Conservation (phyloP, 495 filamentous ascomycete genomes). For the Physcia stellaris region DNA sequence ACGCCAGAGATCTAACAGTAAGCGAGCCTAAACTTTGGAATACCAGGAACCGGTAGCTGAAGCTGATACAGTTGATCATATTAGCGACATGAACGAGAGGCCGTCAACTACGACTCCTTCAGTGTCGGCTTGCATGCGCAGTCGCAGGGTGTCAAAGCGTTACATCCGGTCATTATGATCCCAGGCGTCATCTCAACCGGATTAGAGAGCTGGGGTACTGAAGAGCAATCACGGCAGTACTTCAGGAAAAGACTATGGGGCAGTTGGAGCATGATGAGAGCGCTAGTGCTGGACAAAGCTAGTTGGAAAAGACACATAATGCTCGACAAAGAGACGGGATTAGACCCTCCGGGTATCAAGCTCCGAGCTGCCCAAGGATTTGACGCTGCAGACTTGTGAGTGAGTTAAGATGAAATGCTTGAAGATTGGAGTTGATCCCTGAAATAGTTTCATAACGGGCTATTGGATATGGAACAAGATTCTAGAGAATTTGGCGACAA, state of each 20-base stretch:
- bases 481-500: conserved; percentile 83
- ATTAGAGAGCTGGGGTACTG: conserved; percentile 90
- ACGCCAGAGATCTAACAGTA: conserved; percentile 75
- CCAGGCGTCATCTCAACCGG: conserved; percentile 96
- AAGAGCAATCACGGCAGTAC: conserved; percentile 65
- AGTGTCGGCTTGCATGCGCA: conserved; percentile 70
- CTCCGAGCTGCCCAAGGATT: conserved; percentile 91
- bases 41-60: conserved; percentile 8
- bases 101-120: conserved; percentile 86
- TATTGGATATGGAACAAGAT: conserved; percentile 99
- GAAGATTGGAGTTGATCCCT: not conserved
- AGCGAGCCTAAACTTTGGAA: conserved; percentile 6
- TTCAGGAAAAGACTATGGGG: conserved; percentile 93
- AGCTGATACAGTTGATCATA: conserved; percentile 20
- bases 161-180: conserved; percentile 90
- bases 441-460: conserved; percentile 37
- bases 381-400: conserved; percentile 95
- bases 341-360: conserved; percentile 89
- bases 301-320: conserved; percentile 94
- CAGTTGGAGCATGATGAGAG: conserved; percentile 96
- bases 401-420: conserved; percentile 30
- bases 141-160: conserved; percentile 66
- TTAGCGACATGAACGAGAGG: conserved; percentile 71
- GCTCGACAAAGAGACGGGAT: conserved; percentile 79
- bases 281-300: conserved; percentile 82